These are phyloP conservation scores for Schizochytrium sp. DNA, from an alignment of 108 stramenopile species.

Conservation along the genomic window DNA sequence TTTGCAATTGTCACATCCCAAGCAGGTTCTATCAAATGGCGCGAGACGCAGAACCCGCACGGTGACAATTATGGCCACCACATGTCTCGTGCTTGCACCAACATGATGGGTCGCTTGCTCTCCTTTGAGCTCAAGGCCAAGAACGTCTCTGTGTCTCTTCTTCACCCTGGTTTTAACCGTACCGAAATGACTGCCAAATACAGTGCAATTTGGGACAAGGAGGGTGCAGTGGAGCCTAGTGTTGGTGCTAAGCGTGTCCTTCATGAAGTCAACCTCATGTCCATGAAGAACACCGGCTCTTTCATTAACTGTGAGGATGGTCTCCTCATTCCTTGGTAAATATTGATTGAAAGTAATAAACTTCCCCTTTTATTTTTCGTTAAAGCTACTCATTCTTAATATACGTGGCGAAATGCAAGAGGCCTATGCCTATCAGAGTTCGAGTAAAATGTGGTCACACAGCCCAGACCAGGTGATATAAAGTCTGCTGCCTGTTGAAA, in stretches of 20 bases:
- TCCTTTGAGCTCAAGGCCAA: constrained; percentile 84
- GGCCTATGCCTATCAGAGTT: too few relatives aligned
- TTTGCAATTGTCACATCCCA: constrained; percentile 88
- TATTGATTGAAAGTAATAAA: too few relatives aligned
- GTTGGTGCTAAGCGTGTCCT: constrained; percentile 86
- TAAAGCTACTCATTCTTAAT: too few relatives aligned
- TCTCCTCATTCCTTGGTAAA: constrained; percentile 84
- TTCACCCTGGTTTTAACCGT: constrained; percentile 92
- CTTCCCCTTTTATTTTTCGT: too few relatives aligned
- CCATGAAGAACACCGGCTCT: constrained; percentile 80
- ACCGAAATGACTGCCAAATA: constrained; percentile 91
- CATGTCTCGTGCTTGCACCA: constrained; percentile 89
- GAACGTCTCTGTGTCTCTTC: constrained; percentile 82
- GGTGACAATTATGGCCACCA: constrained; percentile 91
- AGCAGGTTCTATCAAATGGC: constrained; percentile 87
- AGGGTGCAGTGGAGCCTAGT: constrained; percentile 84
- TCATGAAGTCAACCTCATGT: constrained; percentile 79
- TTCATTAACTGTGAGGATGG: constrained; percentile 91
- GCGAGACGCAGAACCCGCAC: constrained; percentile 82
- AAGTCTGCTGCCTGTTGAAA: too few relatives aligned
- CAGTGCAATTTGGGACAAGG: constrained; percentile 87
- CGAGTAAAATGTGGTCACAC: too few relatives aligned
- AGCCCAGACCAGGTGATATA: too few relatives aligned
- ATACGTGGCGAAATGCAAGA: too few relatives aligned
- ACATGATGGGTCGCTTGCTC: constrained; percentile 85